Evolutionary conservation across 176 grass and related monocot species (phyloP).

Genomic region (Neostapfia colusana): DNA sequence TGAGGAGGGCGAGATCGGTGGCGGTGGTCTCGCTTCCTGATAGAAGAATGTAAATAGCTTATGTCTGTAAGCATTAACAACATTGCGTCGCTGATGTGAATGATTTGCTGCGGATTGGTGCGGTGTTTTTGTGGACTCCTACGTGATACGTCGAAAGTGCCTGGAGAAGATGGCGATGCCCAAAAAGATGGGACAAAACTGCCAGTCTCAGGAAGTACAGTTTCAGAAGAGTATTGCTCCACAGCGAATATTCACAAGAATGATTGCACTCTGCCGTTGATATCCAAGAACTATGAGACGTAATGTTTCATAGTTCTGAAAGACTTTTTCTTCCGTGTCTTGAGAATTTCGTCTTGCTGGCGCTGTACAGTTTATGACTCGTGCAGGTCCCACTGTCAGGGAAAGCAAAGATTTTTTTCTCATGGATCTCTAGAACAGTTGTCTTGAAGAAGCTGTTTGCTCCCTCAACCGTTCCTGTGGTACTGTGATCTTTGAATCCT

Average conservation of each 20-base stretch:
- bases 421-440: constrained; percentile 33
- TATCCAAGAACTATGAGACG: constrained; percentile 23
- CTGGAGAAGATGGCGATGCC: constrained; percentile 16
- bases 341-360: background rate
- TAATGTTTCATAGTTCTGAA: constrained; percentile 37
- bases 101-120: constrained; percentile 59
- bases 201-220: constrained; percentile 20
- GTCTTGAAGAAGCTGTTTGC: constrained; percentile 74
- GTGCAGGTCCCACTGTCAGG: constrained; percentile 37
- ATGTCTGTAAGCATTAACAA: background rate
- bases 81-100: background rate
- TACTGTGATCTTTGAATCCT: constrained; percentile 39
- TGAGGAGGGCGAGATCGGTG: too few species aligned
- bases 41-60: background rate
- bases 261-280: constrained; percentile 36
- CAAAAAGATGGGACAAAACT: too few species aligned
- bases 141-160: constrained; percentile 40
- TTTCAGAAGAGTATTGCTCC: constrained; percentile 33
- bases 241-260: background rate
- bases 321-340: background rate
- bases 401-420: constrained; percentile 36
- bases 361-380: background rate
- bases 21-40: background rate
- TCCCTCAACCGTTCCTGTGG: constrained; percentile 84
- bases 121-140: constrained; percentile 76